Conservation (phyloP, 2,329 filamentous ascomycete genomes). For the Rosellinia necatrix region DNA sequence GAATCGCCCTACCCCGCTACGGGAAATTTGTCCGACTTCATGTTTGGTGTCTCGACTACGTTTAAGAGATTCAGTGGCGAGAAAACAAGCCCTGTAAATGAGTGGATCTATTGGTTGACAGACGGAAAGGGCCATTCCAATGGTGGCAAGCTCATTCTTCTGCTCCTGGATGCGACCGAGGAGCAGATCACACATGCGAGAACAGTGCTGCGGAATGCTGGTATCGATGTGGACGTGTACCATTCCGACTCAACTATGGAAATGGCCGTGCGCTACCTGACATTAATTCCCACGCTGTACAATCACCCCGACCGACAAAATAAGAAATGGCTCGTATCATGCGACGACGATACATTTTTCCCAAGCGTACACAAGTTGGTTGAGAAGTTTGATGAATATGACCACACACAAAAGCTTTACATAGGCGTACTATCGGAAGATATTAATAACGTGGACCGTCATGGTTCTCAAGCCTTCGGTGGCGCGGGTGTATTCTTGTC, state of each 20-base stretch:
- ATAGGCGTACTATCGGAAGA: slow-evolving; percentile 67
- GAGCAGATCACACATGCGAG: slow-evolving; percentile 56
- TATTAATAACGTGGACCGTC: slow-evolving; percentile 61
- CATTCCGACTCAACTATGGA: slow-evolving; percentile 57
- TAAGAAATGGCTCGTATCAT: slow-evolving; percentile 65
- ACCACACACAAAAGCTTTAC: slow-evolving; percentile 59
- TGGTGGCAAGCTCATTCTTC: slow-evolving; percentile 59
- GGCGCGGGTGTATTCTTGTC: slow-evolving; percentile 68
- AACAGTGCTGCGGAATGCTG: slow-evolving; percentile 51
- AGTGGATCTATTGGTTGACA: slow-evolving; percentile 66
- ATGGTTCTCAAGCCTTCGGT: slow-evolving; percentile 67
- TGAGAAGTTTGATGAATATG: slow-evolving; percentile 55
- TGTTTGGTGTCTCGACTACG: slow-evolving; percentile 64
- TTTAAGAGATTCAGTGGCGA: slow-evolving; percentile 58
- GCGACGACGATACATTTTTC: slow-evolving; percentile 70
- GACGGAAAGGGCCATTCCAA: slow-evolving; percentile 60
- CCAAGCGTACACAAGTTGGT: slow-evolving; percentile 60
- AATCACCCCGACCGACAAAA: slow-evolving; percentile 52
- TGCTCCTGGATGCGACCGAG: slow-evolving; percentile 58
- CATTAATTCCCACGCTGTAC: slow-evolving; percentile 59
- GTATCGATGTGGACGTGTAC: slow-evolving; percentile 63
- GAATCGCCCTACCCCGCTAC: slow-evolving; percentile 55
- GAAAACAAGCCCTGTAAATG: slow-evolving; percentile 57
- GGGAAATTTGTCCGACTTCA: slow-evolving; percentile 60
- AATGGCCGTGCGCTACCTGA: slow-evolving; percentile 64